A percentile compares a stretch with the other conserved stretches of the same genome.
Evolutionary conservation across 108 stramenopile species (phyloP).

Genomic region (Cyclostephanos invisitatus): DNA sequence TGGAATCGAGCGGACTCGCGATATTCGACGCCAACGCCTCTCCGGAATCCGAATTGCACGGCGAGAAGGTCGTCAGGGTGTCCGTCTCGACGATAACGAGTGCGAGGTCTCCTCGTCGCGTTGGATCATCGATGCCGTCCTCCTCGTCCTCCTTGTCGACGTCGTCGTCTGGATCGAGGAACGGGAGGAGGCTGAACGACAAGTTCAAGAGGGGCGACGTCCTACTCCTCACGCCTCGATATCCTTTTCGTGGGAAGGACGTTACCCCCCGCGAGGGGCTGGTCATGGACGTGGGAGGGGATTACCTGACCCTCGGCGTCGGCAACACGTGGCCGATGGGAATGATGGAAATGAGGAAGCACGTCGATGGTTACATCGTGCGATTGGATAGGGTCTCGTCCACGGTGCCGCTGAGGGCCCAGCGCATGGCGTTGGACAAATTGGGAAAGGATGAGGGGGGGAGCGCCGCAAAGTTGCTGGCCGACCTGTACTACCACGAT

Average conservation of each 20-base stretch:
- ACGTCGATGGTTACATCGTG: conserved; percentile 45
- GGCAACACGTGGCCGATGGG: conserved; percentile 64
- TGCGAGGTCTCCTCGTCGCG: neutral
- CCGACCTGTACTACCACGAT: conserved; percentile 26
- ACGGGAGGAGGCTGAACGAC: conserved; percentile 29
- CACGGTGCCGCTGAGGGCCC: conserved; percentile 53
- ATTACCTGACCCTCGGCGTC: conserved; percentile 56
- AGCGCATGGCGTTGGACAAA: conserved; percentile 49
- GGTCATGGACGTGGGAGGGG: conserved; percentile 62
- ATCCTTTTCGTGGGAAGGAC: conserved; percentile 37
- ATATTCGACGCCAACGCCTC: conserved; percentile 55
- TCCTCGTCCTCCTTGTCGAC: neutral
- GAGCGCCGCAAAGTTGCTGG: conserved; percentile 34
- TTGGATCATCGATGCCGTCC: conserved; percentile 3
- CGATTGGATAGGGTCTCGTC: conserved; percentile 60
- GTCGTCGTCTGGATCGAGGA: neutral
- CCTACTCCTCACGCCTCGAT: conserved; percentile 48
- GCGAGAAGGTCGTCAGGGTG: conserved; percentile 72
- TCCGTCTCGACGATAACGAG: neutral
- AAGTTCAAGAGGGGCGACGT: conserved; percentile 63
- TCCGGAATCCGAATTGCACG: conserved; percentile 68
- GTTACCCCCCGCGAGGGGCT: conserved; percentile 51
- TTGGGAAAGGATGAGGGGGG: conserved; percentile 52
- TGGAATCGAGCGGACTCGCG: conserved; percentile 56
- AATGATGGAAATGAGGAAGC: conserved; percentile 67